phyloP scores from a whole-genome alignment of 2,329 filamentous ascomycete species.

The Cytospora chrysosperma region DNA sequence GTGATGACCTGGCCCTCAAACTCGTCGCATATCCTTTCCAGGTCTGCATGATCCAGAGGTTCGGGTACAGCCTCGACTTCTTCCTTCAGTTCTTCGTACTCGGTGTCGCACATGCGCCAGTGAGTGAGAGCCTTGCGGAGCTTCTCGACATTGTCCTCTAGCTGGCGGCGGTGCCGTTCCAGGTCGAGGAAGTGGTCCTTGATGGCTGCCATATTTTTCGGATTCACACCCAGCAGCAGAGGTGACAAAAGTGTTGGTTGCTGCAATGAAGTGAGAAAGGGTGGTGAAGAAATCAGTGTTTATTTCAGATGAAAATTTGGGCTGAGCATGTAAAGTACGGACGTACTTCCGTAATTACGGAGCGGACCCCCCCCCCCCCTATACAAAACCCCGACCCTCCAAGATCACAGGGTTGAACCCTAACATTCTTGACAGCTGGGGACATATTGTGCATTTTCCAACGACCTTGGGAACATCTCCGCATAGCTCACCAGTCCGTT shows the following conservation, averaged over 20 bases:
- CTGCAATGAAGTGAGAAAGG: neutral
- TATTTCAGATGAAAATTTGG: neutral
- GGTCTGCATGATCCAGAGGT: constrained; percentile 49
- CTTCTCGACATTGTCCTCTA: constrained; percentile 74
- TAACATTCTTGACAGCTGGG: too few species aligned
- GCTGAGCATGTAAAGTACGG: neutral
- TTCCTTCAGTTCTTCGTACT: constrained; percentile 87
- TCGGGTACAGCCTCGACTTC: constrained; percentile 63
- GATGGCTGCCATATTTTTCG: constrained; percentile 38
- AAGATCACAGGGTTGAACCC: too few species aligned
- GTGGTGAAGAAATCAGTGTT: neutral
- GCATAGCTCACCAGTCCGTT: neutral
- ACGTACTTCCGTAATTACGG: neutral
- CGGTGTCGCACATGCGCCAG: constrained; percentile 88
- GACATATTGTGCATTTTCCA: neutral
- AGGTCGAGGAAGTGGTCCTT: constrained; percentile 62
- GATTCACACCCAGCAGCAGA: neutral
- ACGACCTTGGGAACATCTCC: neutral
- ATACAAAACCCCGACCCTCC: too few species aligned
- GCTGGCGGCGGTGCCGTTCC: constrained; percentile 70
- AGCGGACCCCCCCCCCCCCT: too few species aligned
- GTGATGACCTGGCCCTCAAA: constrained; percentile 65
- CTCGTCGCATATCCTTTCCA: constrained; percentile 56
- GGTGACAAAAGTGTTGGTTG: neutral
- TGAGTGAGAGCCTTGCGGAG: constrained; percentile 75